A percentile compares a stretch with the other conserved stretches of the same genome.
phyloP scores from a whole-genome alignment of 2,329 filamentous ascomycete genomes.

The Pseudodiploospora longispora region DNA sequence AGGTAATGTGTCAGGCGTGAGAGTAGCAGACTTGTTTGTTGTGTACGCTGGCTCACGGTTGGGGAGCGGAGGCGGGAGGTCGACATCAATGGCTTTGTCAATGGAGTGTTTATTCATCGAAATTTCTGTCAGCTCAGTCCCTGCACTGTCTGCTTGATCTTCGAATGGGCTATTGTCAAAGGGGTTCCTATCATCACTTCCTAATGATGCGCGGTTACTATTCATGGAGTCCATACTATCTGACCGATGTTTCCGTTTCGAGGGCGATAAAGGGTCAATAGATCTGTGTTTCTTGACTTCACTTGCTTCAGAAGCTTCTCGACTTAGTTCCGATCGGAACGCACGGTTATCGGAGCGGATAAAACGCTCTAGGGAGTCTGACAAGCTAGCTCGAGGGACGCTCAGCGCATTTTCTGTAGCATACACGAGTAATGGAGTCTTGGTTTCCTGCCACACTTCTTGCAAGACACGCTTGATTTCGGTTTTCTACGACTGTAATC shows the following conservation, averaged over 20 bases:
- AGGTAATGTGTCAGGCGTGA: slow-evolving; percentile 17
- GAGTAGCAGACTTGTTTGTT: slow-evolving; percentile 16
- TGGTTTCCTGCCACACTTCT: slow-evolving; percentile 40
- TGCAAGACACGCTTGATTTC: slow-evolving; percentile 36
- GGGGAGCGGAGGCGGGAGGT: slow-evolving; percentile 8
- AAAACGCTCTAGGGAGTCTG: slow-evolving; percentile 36
- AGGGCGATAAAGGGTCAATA: slow-evolving; percentile 35
- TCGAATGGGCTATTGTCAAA: slow-evolving; percentile 22
- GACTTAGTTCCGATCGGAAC: slow-evolving; percentile 41
- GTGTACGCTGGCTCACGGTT: slow-evolving; percentile 10
- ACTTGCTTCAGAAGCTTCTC: slow-evolving; percentile 22
- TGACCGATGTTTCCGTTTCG: slow-evolving; percentile 38
- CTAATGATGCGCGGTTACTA: slow-evolving; percentile 36
- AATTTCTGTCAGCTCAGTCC: slow-evolving; percentile 20
- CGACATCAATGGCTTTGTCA: slow-evolving; percentile 10
- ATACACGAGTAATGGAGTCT: slow-evolving; percentile 42
- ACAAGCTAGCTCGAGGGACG: slow-evolving; percentile 25
- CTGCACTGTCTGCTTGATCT: slow-evolving; percentile 15
- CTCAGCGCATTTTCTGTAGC: slow-evolving; percentile 42
- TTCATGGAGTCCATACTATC: slow-evolving; percentile 40
- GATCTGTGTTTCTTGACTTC: slow-evolving; percentile 13
- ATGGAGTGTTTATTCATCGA: slow-evolving; percentile 7
- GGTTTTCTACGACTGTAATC: slow-evolving; percentile 33
- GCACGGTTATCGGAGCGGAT: slow-evolving; percentile 42
- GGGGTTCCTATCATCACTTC: slow-evolving; percentile 28